Conservation (phyloP, 2,329 filamentous ascomycete genomes). For the Neofusicoccum sp. region DNA sequence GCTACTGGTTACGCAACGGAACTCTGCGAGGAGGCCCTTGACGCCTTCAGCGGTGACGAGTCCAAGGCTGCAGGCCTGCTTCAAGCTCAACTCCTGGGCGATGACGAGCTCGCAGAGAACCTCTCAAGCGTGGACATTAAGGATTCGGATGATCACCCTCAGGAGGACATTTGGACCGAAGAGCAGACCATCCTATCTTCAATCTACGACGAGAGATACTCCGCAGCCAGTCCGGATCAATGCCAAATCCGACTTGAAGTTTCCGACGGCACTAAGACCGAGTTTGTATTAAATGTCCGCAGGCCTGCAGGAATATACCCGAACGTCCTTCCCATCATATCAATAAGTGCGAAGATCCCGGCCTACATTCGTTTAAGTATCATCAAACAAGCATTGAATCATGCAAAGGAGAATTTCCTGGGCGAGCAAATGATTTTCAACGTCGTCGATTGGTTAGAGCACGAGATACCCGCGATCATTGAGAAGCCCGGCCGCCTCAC, state of each 20-base stretch:
- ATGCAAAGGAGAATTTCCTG: constrained; percentile 67
- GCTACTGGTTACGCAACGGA: constrained; percentile 82
- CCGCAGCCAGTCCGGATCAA: constrained; percentile 57
- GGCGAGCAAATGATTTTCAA: constrained; percentile 92
- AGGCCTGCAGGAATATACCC: constrained; percentile 72
- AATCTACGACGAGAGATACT: constrained; percentile 69
- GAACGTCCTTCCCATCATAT: constrained; percentile 63
- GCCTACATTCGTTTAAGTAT: constrained; percentile 93
- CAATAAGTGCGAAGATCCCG: constrained; percentile 67
- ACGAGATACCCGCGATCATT: constrained; percentile 77
- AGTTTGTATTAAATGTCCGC: constrained; percentile 64
- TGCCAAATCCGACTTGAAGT: constrained; percentile 69
- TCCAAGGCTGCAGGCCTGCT: constrained; percentile 73
- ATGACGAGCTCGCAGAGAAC: constrained; percentile 25
- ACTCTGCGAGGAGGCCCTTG: constrained; percentile 75
- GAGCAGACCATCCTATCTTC: constrained; percentile 81
- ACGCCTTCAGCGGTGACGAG: constrained; percentile 70
- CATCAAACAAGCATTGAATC: constrained; percentile 70
- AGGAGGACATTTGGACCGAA: constrained; percentile 70
- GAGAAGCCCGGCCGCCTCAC: constrained; percentile 78
- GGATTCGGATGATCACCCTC: constrained; percentile 37
- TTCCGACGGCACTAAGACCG: constrained; percentile 40
- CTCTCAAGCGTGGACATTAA: constrained; percentile 41
- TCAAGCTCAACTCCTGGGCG: constrained; percentile 64
- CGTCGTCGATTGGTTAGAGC: constrained; percentile 86